Conservation (phyloP, 345 rosid species). For the Arabis alpina region DNA sequence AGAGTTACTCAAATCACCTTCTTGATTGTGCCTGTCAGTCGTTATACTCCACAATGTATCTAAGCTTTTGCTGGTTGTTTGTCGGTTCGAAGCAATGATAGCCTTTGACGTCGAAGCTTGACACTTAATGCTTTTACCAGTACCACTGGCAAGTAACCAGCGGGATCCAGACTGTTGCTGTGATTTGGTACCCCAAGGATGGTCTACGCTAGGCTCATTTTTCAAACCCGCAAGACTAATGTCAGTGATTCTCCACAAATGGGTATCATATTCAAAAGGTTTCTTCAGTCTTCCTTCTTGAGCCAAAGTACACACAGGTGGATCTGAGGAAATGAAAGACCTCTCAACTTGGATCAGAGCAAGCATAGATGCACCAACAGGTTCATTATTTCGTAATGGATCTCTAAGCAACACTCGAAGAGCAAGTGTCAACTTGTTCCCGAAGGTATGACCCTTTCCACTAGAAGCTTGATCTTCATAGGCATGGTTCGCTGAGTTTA, state of each 20-base stretch:
- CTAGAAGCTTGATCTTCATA: constrained; percentile 36
- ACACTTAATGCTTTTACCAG: constrained; percentile 46
- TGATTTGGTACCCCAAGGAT: constrained; percentile 55
- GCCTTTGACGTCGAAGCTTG: constrained; percentile 52
- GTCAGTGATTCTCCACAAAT: constrained; percentile 51
- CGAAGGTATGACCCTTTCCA: constrained; percentile 42
- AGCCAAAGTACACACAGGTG: constrained; percentile 26
- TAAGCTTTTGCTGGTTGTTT: constrained; percentile 33
- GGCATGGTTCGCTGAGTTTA: constrained; percentile 32
- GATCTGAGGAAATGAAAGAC: constrained; percentile 32
- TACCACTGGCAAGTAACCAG: constrained; percentile 71
- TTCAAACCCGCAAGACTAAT: constrained; percentile 69
- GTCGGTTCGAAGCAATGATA: constrained; percentile 44
- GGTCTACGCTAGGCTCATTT: constrained; percentile 44
- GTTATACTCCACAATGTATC: constrained; percentile 75
- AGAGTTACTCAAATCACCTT: constrained; percentile 40
- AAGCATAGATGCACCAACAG: constrained; percentile 81
- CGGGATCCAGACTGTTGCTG: constrained; percentile 63
- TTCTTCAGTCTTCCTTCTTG: constrained; percentile 26
- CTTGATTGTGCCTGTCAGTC: constrained; percentile 32
- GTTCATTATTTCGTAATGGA: constrained; percentile 63
- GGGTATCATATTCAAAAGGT: constrained; percentile 28
- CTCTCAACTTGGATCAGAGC: constrained; percentile 68
- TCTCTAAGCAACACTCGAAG: constrained; percentile 69
- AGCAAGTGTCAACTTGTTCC: constrained; percentile 58